Base-by-base conservation (phyloP, 2,329 filamentous ascomycete genomes). In the Periconia sp. region DNA sequence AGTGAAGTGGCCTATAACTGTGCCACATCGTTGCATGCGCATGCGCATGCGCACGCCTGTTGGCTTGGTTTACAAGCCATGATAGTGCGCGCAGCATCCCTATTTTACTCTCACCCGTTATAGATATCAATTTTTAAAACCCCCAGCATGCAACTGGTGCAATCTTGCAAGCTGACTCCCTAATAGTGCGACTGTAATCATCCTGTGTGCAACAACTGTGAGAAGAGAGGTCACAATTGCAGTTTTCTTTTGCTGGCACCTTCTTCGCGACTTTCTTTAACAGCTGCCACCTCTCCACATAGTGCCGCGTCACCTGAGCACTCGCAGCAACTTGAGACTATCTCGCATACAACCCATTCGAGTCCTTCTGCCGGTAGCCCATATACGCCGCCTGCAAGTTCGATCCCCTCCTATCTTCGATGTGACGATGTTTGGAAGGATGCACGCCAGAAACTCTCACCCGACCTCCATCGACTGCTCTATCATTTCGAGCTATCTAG, bases 401-500 rank as follows among this genome's bases (percentile, higher is more conserved):
- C 31, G 51, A 62, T 70, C 46, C 60, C 64, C 5, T 63, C 59
- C 10, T 57, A 59, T 23, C 49, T 69, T 18, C 60, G 60, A 14
- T 59, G 62, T 17, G 60, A 69, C 27, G 68, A 71, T 47, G 56
- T 58, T 3, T 72, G 68, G 67, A 66, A 64, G 50, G 58, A 62
- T 23, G 60, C 62, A 35, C 63, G 66, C 18, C 61, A 65, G 13
- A 44, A 49, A 6, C 55, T 74, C 6, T 53, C 67, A 6, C 58
- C 62, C 17, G 50, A 54, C 6, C 59, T 69, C 5, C 64, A 66
- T 46, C 55, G 62, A 30, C 48, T 74, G 1, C 53, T 74, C 1
- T 64, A 64, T 44, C 70, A 74, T 45, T 74, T 73, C 47, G 64
- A 70, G 42, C 68, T 68, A 27, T 66, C 64, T 1, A 73, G 70